Evolutionary conservation across 2,329 filamentous ascomycete genomes (phyloP).

Genomic region (Fusarium nematophilum): DNA sequence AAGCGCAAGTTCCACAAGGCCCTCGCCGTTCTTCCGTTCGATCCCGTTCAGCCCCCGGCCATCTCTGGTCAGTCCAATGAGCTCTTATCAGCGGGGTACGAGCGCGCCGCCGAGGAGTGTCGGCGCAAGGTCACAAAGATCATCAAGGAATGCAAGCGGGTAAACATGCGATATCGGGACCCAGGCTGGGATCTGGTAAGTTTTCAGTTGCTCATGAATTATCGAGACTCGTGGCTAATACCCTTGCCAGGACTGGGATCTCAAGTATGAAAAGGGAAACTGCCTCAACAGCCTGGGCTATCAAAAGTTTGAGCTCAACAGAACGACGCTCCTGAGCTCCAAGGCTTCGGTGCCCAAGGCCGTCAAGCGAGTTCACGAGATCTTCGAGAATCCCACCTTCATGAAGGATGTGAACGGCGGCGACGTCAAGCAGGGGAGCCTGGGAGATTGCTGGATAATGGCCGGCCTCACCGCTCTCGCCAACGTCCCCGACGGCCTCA

Average conservation of each 20-base stretch:
- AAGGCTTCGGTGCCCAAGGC: constrained; percentile 72
- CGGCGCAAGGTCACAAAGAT: constrained; percentile 71
- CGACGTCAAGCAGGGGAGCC: constrained; percentile 81
- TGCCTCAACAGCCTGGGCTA: constrained; percentile 65
- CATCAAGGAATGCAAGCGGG: constrained; percentile 72
- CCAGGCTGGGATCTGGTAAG: constrained; percentile 69
- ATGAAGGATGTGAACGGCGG: constrained; percentile 72
- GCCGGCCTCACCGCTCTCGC: constrained; percentile 81
- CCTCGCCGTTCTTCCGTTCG: constrained; percentile 72
- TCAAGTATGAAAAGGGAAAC: constrained; percentile 72
- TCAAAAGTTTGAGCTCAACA: constrained; percentile 63
- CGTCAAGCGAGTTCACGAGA: constrained; percentile 80
- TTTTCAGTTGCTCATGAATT: neutral
- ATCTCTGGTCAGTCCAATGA: constrained; percentile 67
- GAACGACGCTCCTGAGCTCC: constrained; percentile 58
- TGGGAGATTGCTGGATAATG: constrained; percentile 88
- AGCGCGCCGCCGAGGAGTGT: constrained; percentile 73
- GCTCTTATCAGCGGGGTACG: constrained; percentile 69
- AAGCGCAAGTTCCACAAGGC: constrained; percentile 72
- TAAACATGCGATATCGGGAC: constrained; percentile 85
- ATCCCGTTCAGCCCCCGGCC: constrained; percentile 64
- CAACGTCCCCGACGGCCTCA: constrained; percentile 76
- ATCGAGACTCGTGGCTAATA: constrained; percentile 23
- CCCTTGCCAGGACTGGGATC: constrained; percentile 67
- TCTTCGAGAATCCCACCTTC: constrained; percentile 80